Percentiles rank a stretch among this genome's conserved stretches.
phyloP scores from a whole-genome alignment of 805 yeast genomes.

The Ogataea trehalophila region DNA sequence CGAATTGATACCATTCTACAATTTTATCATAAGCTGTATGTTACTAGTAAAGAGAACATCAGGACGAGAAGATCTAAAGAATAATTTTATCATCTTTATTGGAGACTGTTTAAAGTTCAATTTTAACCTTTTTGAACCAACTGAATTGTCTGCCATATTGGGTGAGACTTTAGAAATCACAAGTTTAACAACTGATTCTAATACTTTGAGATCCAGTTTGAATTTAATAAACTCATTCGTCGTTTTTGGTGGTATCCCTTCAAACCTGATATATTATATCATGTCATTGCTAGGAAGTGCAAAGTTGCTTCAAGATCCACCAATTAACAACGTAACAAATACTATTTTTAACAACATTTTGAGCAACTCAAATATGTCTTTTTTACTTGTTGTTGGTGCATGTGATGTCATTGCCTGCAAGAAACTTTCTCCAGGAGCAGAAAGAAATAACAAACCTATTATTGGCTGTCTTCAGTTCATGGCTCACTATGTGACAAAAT shows the following conservation, averaged over 20 bases:
- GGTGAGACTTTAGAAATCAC: slow-evolving; percentile 9
- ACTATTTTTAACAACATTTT: slow-evolving; percentile 11
- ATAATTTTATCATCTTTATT: slow-evolving; percentile 11
- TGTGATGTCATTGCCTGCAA: slow-evolving; percentile 18
- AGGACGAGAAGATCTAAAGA: slow-evolving; percentile 8
- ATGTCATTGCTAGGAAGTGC: slow-evolving; percentile 15
- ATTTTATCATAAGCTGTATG: slow-evolving; percentile 10
- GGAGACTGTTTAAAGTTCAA: slow-evolving; percentile 20
- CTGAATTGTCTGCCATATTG: slow-evolving; percentile 8
- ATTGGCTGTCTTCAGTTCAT: slow-evolving; percentile 20
- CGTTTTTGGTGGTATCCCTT: slow-evolving; percentile 13
- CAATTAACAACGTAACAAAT: slow-evolving; percentile 5
- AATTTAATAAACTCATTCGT: slow-evolving; percentile 11
- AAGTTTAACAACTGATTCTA: slow-evolving; percentile 7
- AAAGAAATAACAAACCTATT: slow-evolving; percentile 9
- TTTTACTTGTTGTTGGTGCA: slow-evolving; percentile 7
- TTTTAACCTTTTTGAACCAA: slow-evolving; percentile 14
- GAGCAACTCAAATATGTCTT: slow-evolving; percentile 6
- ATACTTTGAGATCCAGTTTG: slow-evolving; percentile 12
- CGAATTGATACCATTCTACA: slow-evolving; percentile 12
- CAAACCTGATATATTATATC: slow-evolving; percentile 7
- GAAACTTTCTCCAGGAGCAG: neutral
- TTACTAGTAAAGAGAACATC: neutral
- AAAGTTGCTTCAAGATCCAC: slow-evolving; percentile 6
- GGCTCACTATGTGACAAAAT: slow-evolving; percentile 9